A percentile compares a stretch with the other conserved stretches of the same genome.
Evolutionary conservation across 805 yeast genomes (phyloP).

Genomic region (Saccharomycopsis fermentans): DNA sequence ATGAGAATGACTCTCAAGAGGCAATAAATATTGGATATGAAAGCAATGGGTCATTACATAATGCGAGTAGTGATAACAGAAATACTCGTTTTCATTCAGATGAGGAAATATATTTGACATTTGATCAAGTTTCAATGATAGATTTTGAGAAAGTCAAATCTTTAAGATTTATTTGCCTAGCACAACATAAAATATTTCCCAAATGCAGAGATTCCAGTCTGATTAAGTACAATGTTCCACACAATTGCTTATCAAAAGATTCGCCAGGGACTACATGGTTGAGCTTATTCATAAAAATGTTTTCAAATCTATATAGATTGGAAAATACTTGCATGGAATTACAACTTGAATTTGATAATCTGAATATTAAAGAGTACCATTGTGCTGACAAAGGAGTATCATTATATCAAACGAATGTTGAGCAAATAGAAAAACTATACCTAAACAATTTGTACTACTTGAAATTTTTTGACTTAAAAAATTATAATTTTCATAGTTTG

Average conservation of each 20-base stretch:
- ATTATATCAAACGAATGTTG: neutral
- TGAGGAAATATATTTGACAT: neutral
- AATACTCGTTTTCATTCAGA: neutral
- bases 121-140: neutral
- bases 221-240: neutral
- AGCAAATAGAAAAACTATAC: neutral
- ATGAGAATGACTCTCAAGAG: neutral
- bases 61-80: neutral
- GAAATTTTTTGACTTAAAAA: neutral
- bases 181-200: neutral
- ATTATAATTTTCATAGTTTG: neutral
- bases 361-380: neutral
- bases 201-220: neutral
- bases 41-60: neutral
- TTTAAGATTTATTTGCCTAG: neutral
- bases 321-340: neutral
- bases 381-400: neutral
- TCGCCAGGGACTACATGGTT: neutral
- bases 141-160: neutral
- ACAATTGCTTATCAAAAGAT: neutral
- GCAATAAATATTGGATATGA: neutral
- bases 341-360: neutral
- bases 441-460: neutral
- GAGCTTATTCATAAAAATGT: neutral
- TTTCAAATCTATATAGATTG: neutral